Conservation (phyloP, 257 asterid genomes). For the Solanum habrochaites region DNA sequence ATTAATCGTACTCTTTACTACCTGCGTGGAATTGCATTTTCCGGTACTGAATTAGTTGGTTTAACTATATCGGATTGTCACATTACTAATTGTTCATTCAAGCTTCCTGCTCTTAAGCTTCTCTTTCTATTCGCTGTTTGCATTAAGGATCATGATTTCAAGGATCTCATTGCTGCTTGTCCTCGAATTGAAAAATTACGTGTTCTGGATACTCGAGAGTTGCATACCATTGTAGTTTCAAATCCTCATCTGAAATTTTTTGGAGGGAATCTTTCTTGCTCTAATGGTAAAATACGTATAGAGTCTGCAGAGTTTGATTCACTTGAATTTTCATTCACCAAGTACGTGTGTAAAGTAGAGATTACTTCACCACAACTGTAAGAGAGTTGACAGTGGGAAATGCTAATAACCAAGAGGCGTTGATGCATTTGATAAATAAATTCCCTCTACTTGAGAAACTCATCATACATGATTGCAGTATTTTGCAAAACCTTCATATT, state of each 20-base stretch:
- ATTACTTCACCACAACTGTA: background rate
- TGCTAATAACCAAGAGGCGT: background rate
- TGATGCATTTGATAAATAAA: background rate
- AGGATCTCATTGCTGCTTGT: background rate
- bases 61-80: background rate
- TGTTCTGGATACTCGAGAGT: background rate
- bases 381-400: background rate
- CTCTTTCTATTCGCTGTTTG: too few species aligned
- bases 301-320: background rate
- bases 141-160: background rate
- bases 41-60: background rate
- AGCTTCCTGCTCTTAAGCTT: background rate
- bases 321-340: background rate
- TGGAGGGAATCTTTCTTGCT: background rate
- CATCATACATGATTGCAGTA: too few species aligned
- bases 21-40: background rate
- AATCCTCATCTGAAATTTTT: background rate
- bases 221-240: background rate
- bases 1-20: background rate
- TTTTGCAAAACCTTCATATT: background rate
- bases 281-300: background rate
- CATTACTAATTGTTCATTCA: background rate
- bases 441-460: too few species aligned
- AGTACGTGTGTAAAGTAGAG: background rate
- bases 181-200: background rate